Evolutionary conservation across 2,329 filamentous ascomycete species (phyloP).

Genomic region (Raffaelea arxii): DNA sequence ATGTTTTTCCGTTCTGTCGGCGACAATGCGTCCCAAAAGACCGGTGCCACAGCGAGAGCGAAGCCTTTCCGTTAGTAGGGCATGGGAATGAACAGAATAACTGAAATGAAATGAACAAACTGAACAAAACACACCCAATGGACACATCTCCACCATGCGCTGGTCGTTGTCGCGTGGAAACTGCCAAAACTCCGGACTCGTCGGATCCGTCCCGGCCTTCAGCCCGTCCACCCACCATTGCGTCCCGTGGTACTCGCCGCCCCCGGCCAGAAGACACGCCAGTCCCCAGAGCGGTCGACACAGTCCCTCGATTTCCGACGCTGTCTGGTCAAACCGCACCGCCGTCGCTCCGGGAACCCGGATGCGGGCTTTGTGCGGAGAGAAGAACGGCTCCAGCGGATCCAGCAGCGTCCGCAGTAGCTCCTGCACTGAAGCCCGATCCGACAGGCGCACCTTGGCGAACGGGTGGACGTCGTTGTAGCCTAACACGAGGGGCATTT

Average conservation of each 20-base stretch:
- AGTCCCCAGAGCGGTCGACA: conserved; percentile 69
- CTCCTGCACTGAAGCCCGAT: conserved; percentile 47
- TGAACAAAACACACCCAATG: conserved; percentile 39
- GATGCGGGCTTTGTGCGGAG: conserved; percentile 53
- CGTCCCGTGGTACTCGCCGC: conserved; percentile 52
- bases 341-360: conserved; percentile 60
- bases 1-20: conserved; percentile 55
- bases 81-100: neutral
- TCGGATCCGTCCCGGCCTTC: conserved; percentile 60
- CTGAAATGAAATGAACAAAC: neutral
- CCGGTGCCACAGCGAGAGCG: conserved; percentile 57
- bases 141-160: conserved; percentile 79
- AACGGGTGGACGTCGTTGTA: conserved; percentile 47
- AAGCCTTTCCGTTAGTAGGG: conserved; percentile 44
- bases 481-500: conserved; percentile 30
- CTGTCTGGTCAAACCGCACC: conserved; percentile 67
- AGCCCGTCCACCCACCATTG: conserved; percentile 62
- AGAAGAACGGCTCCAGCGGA: conserved; percentile 63
- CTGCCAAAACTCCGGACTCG: conserved; percentile 65
- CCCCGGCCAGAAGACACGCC: conserved; percentile 59
- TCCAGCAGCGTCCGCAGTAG: conserved; percentile 56
- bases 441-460: conserved; percentile 37
- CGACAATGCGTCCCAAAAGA: conserved; percentile 57
- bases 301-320: conserved; percentile 68
- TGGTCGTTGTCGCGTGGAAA: conserved; percentile 68